phyloP scores from a whole-genome alignment of 495 filamentous ascomycete species.

The Durotheca rogersii region DNA sequence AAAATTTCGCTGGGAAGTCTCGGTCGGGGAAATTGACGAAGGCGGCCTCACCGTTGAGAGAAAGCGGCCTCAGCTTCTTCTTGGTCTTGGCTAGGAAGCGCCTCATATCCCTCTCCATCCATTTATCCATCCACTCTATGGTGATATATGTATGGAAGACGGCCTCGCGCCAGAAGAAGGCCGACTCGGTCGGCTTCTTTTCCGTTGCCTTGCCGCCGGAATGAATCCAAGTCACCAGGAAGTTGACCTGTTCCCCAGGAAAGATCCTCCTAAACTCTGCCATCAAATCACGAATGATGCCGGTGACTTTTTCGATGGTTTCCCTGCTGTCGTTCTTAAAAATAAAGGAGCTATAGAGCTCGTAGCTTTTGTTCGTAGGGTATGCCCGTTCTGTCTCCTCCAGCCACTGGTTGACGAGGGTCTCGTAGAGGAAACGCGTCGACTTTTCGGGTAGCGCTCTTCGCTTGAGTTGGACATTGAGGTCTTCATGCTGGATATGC shows the following conservation, averaged over 20 bases:
- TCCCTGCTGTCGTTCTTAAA: constrained; percentile 12
- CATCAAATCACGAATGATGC: background rate
- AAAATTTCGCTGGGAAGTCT: constrained; percentile 1
- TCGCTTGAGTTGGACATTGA: constrained; percentile 25
- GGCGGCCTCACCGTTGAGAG: constrained; percentile 8
- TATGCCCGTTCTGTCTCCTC: constrained; percentile 29
- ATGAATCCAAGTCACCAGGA: constrained; percentile 23
- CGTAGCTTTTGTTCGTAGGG: constrained; percentile 19
- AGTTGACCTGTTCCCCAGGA: constrained; percentile 10
- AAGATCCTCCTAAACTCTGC: constrained; percentile 8
- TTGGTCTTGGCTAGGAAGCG: constrained; percentile 22
- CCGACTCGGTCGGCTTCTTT: constrained; percentile 7
- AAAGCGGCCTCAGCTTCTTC: constrained; percentile 16
- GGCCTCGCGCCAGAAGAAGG: constrained; percentile 32
- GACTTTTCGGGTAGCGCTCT: constrained; percentile 27
- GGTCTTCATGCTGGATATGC: constrained; percentile 1
- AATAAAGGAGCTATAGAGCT: constrained; percentile 25
- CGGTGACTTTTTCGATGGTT: constrained; percentile 3
- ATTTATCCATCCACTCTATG: constrained; percentile 35
- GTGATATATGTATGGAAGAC: constrained; percentile 30
- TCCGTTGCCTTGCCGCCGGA: constrained; percentile 13
- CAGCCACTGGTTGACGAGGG: constrained; percentile 33
- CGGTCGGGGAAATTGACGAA: constrained; percentile 26
- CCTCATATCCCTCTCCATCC: constrained; percentile 30
- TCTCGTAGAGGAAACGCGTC: constrained; percentile 35